Conservation (phyloP, 2,329 filamentous ascomycete genomes). For the Gaeumannomyces tritici region DNA sequence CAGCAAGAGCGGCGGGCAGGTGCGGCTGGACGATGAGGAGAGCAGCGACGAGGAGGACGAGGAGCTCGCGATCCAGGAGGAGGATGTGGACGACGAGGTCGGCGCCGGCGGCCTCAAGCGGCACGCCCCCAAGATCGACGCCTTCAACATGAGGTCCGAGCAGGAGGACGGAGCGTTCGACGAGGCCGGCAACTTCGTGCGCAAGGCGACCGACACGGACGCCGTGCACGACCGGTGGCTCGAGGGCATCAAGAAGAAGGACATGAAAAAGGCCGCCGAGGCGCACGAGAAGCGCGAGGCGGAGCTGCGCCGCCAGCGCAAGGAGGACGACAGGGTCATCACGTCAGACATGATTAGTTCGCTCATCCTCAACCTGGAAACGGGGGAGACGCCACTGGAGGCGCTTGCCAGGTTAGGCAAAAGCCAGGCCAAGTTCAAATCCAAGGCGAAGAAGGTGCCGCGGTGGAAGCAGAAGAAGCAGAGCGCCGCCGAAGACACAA, state of each 20-base stretch:
- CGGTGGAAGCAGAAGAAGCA: slow-evolving; percentile 65
- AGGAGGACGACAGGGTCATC: slow-evolving; percentile 83
- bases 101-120: slow-evolving; percentile 85
- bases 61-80: slow-evolving; percentile 66
- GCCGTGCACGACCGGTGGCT: slow-evolving; percentile 89
- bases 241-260: slow-evolving; percentile 85
- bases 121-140: slow-evolving; percentile 88
- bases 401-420: slow-evolving; percentile 74
- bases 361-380: slow-evolving; percentile 65
- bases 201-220: slow-evolving; percentile 82
- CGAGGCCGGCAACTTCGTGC: slow-evolving; percentile 80
- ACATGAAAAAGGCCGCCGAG: slow-evolving; percentile 79
- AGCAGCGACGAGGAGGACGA: slow-evolving; percentile 56
- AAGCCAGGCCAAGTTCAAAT: slow-evolving; percentile 40
- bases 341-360: slow-evolving; percentile 63
- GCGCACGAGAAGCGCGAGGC: slow-evolving; percentile 79
- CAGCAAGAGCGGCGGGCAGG: slow-evolving; percentile 65
- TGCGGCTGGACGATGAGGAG: slow-evolving; percentile 49
- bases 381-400: slow-evolving; percentile 79
- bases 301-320: slow-evolving; percentile 61
- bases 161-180: slow-evolving; percentile 92
- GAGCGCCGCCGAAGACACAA: slow-evolving; percentile 37
- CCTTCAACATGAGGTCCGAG: slow-evolving; percentile 87
- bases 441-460: slow-evolving; percentile 48
- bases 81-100: slow-evolving; percentile 77